phyloP scores from a whole-genome alignment of 371 early-diverging fungal genomes.

The Synchytrium microbalum region DNA sequence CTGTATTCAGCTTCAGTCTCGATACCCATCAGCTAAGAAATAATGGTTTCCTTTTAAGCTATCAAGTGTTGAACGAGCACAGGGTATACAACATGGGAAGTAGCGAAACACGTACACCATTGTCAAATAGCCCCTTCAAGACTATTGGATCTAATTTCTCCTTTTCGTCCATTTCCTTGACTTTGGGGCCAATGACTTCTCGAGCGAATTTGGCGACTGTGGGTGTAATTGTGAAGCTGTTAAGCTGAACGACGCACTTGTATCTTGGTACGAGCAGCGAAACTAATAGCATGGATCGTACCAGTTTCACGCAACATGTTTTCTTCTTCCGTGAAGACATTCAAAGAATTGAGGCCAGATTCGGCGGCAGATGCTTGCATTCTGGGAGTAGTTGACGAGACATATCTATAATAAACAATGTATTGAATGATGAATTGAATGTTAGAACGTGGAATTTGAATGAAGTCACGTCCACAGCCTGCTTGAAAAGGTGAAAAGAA shows the following conservation, averaged over 20 bases:
- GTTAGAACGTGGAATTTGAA: no score
- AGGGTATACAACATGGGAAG: slow-evolving; percentile 2
- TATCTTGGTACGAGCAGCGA: neutral
- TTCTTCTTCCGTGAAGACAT: slow-evolving; percentile 41
- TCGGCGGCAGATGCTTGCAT: neutral
- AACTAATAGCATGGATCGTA: neutral
- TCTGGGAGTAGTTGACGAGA: neutral
- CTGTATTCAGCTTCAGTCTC: slow-evolving; percentile 77
- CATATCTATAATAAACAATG: no score
- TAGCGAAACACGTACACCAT: slow-evolving; percentile 59
- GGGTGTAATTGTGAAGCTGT: neutral
- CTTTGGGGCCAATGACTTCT: slow-evolving; percentile 78
- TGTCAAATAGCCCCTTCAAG: slow-evolving; percentile 70
- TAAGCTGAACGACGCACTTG: neutral
- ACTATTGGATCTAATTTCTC: slow-evolving; percentile 72
- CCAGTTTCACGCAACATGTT: slow-evolving; percentile 33
- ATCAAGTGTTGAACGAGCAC: neutral
- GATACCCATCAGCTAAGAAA: slow-evolving; percentile 82
- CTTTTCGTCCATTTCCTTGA: slow-evolving; percentile 86
- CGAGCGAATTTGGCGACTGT: slow-evolving; percentile 79
- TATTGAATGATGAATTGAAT: no score
- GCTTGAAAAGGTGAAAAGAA: no score
- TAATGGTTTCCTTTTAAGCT: slow-evolving; percentile 6
- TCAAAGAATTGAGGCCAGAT: slow-evolving; percentile 18
- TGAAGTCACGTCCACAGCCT: no score